Evolutionary conservation across 176 grass and related monocot species (phyloP).

Genomic region (Musa beccarii): DNA sequence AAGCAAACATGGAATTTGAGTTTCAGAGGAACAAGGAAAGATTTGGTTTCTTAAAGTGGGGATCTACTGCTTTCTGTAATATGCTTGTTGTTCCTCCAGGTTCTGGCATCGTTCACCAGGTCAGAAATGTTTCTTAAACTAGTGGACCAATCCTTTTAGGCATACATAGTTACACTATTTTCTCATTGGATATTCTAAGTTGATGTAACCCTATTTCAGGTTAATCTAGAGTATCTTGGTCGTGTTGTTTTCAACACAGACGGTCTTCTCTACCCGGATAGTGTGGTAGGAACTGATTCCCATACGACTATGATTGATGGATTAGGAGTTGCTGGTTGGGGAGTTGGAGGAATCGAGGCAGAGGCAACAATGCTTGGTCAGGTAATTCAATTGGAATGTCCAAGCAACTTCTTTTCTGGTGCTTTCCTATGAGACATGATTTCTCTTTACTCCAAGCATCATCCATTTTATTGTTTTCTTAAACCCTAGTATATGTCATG

Average conservation of each 20-base stretch:
- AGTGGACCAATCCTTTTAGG: not conserved
- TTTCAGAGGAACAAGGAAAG: constrained; percentile 85
- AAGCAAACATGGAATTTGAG: constrained; percentile 78
- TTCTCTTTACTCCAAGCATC: too few relatives aligned
- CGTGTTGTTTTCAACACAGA: constrained; percentile 80
- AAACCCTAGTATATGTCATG: too few relatives aligned
- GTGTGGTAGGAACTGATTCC: constrained; percentile 89
- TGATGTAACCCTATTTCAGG: constrained; percentile 27
- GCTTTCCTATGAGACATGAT: not conserved
- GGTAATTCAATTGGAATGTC: constrained; percentile 30
- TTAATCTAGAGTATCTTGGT: constrained; percentile 93
- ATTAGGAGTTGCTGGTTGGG: constrained; percentile 93
- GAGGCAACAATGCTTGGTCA: constrained; percentile 95
- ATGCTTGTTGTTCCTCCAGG: constrained; percentile 92
- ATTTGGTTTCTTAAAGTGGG: constrained; percentile 96
- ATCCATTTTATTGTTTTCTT: too few relatives aligned
- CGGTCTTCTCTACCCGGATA: constrained; percentile 70
- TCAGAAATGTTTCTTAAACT: constrained; percentile 11
- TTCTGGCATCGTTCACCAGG: constrained; percentile 96
- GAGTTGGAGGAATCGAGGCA: constrained; percentile 92
- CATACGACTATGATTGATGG: constrained; percentile 99
- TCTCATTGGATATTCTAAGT: not conserved
- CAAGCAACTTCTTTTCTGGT: not conserved
- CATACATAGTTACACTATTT: not conserved
- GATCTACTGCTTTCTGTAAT: constrained; percentile 81